Conservation (phyloP, 2,329 filamentous ascomycete genomes). For the Thielaviopsis ethacetica region DNA sequence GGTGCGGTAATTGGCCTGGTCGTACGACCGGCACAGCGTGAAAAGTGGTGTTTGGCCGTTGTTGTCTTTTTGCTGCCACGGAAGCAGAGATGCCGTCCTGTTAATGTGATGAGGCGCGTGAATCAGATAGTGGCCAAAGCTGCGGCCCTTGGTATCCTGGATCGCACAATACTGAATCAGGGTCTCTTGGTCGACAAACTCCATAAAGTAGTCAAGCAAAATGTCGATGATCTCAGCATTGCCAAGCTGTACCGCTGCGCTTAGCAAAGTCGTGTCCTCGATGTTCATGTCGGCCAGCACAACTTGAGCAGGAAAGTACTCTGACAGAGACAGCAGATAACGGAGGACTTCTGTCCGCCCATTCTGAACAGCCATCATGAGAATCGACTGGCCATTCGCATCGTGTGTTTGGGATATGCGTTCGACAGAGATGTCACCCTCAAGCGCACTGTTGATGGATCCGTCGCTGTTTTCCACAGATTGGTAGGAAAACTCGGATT, state of each 20-base stretch:
- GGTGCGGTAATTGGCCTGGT: conserved; percentile 67
- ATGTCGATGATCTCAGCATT: conserved; percentile 58
- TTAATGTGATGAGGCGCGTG: conserved; percentile 69
- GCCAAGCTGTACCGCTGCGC: conserved; percentile 75
- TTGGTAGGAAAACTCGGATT: conserved; percentile 67
- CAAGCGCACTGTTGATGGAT: conserved; percentile 55
- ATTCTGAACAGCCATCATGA: conserved; percentile 71
- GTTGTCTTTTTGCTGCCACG: conserved; percentile 83
- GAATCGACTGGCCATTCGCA: conserved; percentile 62
- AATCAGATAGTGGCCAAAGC: conserved; percentile 90
- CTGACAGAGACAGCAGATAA: conserved; percentile 62
- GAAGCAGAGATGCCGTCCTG: conserved; percentile 59
- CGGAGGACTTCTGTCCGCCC: conserved; percentile 54
- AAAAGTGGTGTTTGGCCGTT: conserved; percentile 98
- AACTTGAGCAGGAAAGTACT: conserved; percentile 55
- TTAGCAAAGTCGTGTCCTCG: conserved; percentile 77
- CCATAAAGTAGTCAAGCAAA: conserved; percentile 54
- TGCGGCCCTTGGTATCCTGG: conserved; percentile 74
- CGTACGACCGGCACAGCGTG: conserved; percentile 86
- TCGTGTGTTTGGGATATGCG: conserved; percentile 56
- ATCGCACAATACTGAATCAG: conserved; percentile 53
- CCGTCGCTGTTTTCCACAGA: conserved; percentile 66
- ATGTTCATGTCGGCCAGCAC: conserved; percentile 76
- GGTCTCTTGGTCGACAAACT: conserved; percentile 34
- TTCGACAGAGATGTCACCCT: conserved; percentile 76